phyloP scores from a whole-genome alignment of 2,329 filamentous ascomycete species.

The Ramichloridium luteum region DNA sequence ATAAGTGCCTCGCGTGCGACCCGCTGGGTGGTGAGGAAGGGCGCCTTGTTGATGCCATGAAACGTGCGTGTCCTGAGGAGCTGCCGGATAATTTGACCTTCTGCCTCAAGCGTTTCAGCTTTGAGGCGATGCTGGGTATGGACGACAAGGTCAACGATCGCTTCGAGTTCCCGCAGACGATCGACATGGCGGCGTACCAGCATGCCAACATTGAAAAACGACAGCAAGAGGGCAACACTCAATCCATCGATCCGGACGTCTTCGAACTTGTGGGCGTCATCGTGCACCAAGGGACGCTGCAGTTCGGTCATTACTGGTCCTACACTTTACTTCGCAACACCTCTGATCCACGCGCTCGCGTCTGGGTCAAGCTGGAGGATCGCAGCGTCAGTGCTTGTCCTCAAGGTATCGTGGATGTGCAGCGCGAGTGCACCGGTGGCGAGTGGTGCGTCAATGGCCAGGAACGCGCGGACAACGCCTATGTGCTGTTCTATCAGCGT shows the following conservation, averaged over 20 bases:
- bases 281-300: conserved; percentile 82
- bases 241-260: conserved; percentile 61
- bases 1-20: conserved; percentile 86
- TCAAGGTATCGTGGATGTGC: conserved; percentile 56
- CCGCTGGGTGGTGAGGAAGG: conserved; percentile 36
- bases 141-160: conserved; percentile 89
- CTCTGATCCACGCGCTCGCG: conserved; percentile 37
- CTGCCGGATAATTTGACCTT: conserved; percentile 91
- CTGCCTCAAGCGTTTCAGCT: conserved; percentile 81
- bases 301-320: conserved; percentile 95
- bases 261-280: conserved; percentile 94
- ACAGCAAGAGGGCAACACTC: too few relatives aligned
- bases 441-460: conserved; percentile 48
- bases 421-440: conserved; percentile 57
- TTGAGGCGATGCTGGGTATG: conserved; percentile 57
- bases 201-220: conserved; percentile 71
- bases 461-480: conserved; percentile 52
- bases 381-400: conserved; percentile 61
- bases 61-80: conserved; percentile 74
- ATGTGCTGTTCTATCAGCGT: conserved; percentile 92
- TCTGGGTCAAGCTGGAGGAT: conserved; percentile 93
- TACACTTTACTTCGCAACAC: conserved; percentile 64
- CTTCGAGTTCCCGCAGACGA: conserved; percentile 71
- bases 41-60: conserved; percentile 75
- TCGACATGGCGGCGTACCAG: conserved; percentile 84